Conservation (phyloP, 2,329 filamentous ascomycete genomes). For the Pestalotiopsis sp. region DNA sequence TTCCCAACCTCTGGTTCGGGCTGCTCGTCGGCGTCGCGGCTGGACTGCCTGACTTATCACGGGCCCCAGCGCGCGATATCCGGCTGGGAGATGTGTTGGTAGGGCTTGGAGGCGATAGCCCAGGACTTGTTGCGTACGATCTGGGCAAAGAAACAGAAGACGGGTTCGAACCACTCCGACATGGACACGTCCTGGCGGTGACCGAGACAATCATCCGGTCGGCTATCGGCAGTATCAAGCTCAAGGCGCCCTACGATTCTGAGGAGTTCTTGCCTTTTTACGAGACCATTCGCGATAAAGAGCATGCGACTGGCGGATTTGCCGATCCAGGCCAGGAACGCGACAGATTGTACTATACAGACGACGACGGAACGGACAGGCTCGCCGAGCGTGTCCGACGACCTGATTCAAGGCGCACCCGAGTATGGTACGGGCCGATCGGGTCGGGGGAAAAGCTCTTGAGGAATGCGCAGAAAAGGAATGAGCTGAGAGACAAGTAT, state of each 20-base stretch:
- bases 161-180: slow-evolving; percentile 25
- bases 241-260: slow-evolving; percentile 22
- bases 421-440: slow-evolving; percentile 34
- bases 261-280: slow-evolving; percentile 24
- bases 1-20: slow-evolving; percentile 37
- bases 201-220: slow-evolving; percentile 33
- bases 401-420: slow-evolving; percentile 22
- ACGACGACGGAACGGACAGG: slow-evolving; percentile 5
- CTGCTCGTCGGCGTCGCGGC: slow-evolving; percentile 37
- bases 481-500: slow-evolving; percentile 21
- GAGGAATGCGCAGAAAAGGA: slow-evolving; percentile 20
- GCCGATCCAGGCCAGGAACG: slow-evolving; percentile 30
- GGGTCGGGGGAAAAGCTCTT: slow-evolving; percentile 34
- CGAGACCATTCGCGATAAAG: slow-evolving; percentile 20
- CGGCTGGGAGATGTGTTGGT: slow-evolving; percentile 39
- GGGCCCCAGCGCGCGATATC: slow-evolving; percentile 30
- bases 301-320: slow-evolving; percentile 26
- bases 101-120: slow-evolving; percentile 22
- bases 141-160: slow-evolving; percentile 33
- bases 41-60: slow-evolving; percentile 29
- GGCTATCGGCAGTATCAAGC: slow-evolving; percentile 34
- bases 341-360: slow-evolving; percentile 24
- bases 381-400: slow-evolving; percentile 19
- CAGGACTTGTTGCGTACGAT: slow-evolving; percentile 32
- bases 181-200: slow-evolving; percentile 23